Base-by-base conservation (phyloP, 768 basidiomycete genomes). In the Naganishia onofrii region DNA sequence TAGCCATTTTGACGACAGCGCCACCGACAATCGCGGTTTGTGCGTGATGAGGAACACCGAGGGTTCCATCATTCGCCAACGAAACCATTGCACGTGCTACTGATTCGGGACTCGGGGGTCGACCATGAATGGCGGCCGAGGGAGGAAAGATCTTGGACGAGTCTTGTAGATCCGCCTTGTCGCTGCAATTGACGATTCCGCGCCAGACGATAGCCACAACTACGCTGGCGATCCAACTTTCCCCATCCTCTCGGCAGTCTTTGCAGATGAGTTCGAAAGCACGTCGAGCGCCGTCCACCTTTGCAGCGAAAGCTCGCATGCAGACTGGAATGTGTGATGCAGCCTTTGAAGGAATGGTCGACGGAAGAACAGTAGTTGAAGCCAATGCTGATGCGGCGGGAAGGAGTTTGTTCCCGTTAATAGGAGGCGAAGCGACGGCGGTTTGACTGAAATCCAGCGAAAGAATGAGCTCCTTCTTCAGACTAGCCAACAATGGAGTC, bases 181-280 rank as follows among this genome's bases (percentile, higher is more conserved):
- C 77, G 9, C 32, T 60, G 51, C 67, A 68, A 8, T 75, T 64
- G 66, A 75, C 74, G 73, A 81, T 77, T 10, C 76, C 80, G 58
- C 78, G 78, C 80, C 80, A 81, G 60, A 78, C 72, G 21, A 78
- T 74, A 23, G 80, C 75, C n/a, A 81, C 80, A 38, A 78, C 75
- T 9, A 81, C 74, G 28, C 77, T 78, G 8, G 80, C 78, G 38
- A 78, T 71, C 80, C 80, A 81, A 10, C 75, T 78, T 71, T 81
- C 80, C 29, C 79, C 79, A 60, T 81, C 79, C 29, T 79, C 77
- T 32, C 69, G 69, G 65, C 79, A 81, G 13, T 78, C 76, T 51
- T 64, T 73, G 42, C 77, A 77, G 51, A 81, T 68, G 48, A 76
- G 44, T n/a, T 79, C 78, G n/a, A 81, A 71, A 8, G 76, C 76